These are phyloP conservation scores for Pythium brassicae DNA, from an alignment of 352 stramenopile species.

Conservation along the genomic window DNA sequence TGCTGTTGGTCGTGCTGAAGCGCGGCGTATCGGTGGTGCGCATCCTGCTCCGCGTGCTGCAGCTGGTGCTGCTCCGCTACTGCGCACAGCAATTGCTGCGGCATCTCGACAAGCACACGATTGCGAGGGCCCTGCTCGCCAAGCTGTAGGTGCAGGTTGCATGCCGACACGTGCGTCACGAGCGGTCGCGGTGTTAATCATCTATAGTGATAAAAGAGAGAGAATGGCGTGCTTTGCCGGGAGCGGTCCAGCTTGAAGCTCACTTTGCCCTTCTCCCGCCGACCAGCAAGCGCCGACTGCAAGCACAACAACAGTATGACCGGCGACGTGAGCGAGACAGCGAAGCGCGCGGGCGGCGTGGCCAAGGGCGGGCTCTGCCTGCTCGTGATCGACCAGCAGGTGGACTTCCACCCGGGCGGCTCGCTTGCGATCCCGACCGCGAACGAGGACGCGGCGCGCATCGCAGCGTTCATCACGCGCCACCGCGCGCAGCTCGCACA, in stretches of 20 bases:
- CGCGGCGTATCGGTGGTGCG: slow-evolving; percentile 40
- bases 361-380: slow-evolving; percentile 61
- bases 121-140: slow-evolving; percentile 13
- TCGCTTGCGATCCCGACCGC: slow-evolving; percentile 94
- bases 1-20: slow-evolving; percentile 52
- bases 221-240: slow-evolving; percentile 1
- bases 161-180: neutral
- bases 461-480: slow-evolving; percentile 81
- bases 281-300: neutral
- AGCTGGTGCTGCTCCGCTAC: slow-evolving; percentile 59
- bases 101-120: slow-evolving; percentile 29
- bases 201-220: too few relatives aligned
- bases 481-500: slow-evolving; percentile 63
- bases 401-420: slow-evolving; percentile 95
- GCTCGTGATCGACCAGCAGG: slow-evolving; percentile 94
- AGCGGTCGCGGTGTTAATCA: too few relatives aligned
- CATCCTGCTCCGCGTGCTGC: slow-evolving; percentile 43
- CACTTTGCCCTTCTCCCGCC: neutral
- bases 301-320: too few relatives aligned
- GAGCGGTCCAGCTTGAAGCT: slow-evolving; percentile 3
- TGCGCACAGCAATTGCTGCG: slow-evolving; percentile 43
- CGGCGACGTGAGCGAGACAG: slow-evolving; percentile 25
- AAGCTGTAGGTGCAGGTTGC: slow-evolving; percentile 7
- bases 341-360: slow-evolving; percentile 29
- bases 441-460: slow-evolving; percentile 86